Evolutionary conservation across 2,329 filamentous ascomycete species (phyloP).

Genomic region (Colletotrichum spaethianum): DNA sequence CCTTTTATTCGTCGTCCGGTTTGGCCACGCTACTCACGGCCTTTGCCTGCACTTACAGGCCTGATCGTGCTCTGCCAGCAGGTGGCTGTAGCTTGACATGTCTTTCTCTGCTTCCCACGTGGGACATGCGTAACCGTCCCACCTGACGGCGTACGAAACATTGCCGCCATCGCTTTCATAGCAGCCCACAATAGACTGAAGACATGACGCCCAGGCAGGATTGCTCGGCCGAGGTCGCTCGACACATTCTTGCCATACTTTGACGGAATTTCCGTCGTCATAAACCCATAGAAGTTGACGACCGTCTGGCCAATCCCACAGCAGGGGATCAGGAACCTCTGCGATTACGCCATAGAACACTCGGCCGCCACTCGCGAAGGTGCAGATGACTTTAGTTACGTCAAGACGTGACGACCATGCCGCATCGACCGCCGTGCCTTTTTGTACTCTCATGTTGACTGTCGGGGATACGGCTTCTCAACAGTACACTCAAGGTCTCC

Average conservation of each 20-base stretch:
- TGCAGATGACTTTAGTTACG: not conserved
- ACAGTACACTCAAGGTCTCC: too few relatives aligned
- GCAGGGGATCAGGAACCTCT: not conserved
- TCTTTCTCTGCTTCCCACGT: constrained; percentile 21
- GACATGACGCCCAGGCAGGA: not conserved
- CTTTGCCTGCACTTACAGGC: not conserved
- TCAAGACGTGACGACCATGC: constrained; percentile 3
- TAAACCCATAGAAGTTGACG: not conserved
- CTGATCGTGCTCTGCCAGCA: constrained; percentile 1
- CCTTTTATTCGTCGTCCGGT: not conserved
- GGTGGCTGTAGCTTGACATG: not conserved
- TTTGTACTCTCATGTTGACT: not conserved
- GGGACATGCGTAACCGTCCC: constrained; percentile 3
- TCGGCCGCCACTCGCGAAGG: not conserved
- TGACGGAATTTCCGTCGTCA: not conserved
- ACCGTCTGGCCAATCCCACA: not conserved
- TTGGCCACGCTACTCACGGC: not conserved
- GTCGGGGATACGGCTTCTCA: not conserved
- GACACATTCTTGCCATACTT: constrained; percentile 9
- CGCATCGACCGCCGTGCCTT: not conserved
- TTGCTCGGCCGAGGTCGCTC: constrained; percentile 1
- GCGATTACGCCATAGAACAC: constrained; percentile 8
- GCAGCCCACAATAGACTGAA: not conserved
- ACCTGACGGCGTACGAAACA: constrained; percentile 1
- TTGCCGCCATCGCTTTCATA: not conserved